Percentiles rank a stretch among this genome's conserved stretches.
Evolutionary conservation across 441 rosid species (phyloP).

Genomic region (Geranium incanum): DNA sequence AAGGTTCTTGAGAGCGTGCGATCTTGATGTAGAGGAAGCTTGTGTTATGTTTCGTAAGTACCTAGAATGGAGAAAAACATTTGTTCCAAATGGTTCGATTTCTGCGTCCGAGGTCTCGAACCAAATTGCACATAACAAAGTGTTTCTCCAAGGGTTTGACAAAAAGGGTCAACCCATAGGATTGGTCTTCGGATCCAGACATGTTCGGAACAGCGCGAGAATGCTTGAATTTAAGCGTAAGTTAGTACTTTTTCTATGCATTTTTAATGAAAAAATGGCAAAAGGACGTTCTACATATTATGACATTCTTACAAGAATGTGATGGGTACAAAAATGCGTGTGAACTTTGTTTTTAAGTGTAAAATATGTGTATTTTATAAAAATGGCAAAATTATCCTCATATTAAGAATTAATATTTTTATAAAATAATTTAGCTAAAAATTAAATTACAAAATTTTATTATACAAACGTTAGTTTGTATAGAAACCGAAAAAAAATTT

Average conservation of each 20-base stretch:
- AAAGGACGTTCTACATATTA: no score
- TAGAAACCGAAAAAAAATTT: no score
- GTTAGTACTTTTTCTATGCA: background rate
- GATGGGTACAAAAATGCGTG: no score
- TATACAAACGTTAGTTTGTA: no score
- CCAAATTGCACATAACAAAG: background rate
- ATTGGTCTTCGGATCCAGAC: background rate
- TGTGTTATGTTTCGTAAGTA: background rate
- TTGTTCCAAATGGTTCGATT: background rate
- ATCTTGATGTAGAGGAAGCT: background rate
- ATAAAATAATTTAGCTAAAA: no score
- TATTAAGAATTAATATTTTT: no score
- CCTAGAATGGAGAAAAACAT: slow-evolving; percentile 7
- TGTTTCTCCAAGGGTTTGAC: slow-evolving; percentile 4
- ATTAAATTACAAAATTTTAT: no score
- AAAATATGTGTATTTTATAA: no score
- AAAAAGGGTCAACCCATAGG: background rate
- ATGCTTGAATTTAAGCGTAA: background rate
- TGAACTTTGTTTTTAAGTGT: no score
- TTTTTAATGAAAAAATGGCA: no score
- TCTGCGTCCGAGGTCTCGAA: background rate
- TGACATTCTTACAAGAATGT: no score
- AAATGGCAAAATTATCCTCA: no score
- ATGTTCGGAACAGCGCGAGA: background rate
- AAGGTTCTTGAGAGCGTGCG: slow-evolving; percentile 1